phyloP scores from a whole-genome alignment of 192 early-diverging fungal species.

The Backusella liffmaniae region DNA sequence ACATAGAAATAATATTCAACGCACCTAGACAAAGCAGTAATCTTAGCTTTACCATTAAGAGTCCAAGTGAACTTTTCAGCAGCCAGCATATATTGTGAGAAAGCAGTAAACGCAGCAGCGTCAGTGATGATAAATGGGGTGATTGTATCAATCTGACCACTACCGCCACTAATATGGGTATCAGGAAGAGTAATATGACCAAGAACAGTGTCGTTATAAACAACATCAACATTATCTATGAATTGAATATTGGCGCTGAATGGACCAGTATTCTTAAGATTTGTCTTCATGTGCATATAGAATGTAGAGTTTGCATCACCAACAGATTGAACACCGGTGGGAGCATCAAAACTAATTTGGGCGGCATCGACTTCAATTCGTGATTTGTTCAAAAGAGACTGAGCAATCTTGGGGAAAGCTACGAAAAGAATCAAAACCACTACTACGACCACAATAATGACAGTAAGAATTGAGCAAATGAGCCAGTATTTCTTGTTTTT shows the following conservation, averaged over 20 bases:
- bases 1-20: neutral
- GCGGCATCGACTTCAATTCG: slow-evolving; percentile 37
- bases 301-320: slow-evolving; percentile 34
- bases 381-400: slow-evolving; percentile 43
- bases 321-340: neutral
- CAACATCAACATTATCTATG: slow-evolving; percentile 39
- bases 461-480: slow-evolving; percentile 47
- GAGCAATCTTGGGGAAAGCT: slow-evolving; percentile 51
- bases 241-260: slow-evolving; percentile 51
- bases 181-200: slow-evolving; percentile 40
- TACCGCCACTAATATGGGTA: slow-evolving; percentile 45
- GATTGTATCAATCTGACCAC: slow-evolving; percentile 30
- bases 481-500: slow-evolving; percentile 54
- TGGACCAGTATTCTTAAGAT: slow-evolving; percentile 46
- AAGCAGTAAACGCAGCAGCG: slow-evolving; percentile 38
- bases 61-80: slow-evolving; percentile 34
- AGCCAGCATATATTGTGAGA: slow-evolving; percentile 49
- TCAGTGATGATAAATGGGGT: slow-evolving; percentile 43
- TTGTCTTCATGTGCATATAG: slow-evolving; percentile 39
- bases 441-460: slow-evolving; percentile 47
- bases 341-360: slow-evolving; percentile 40
- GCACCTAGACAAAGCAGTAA: slow-evolving; percentile 32
- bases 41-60: slow-evolving; percentile 23
- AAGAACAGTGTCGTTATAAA: slow-evolving; percentile 39
- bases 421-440: slow-evolving; percentile 52